Percentiles rank a stretch among this genome's conserved stretches.
phyloP scores from a whole-genome alignment of 2,329 filamentous ascomycete species.

The Venturia nashicola region DNA sequence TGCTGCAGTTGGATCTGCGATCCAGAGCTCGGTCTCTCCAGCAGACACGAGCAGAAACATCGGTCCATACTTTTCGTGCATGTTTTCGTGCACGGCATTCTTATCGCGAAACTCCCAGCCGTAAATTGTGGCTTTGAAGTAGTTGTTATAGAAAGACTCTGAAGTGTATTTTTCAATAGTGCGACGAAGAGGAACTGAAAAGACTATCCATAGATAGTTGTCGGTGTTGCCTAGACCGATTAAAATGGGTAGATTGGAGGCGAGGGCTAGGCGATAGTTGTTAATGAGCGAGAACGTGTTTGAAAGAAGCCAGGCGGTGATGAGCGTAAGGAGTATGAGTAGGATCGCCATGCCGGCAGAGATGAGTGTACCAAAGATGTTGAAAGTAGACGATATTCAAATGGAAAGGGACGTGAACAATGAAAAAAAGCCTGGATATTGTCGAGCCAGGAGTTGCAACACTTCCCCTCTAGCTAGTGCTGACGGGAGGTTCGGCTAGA shows the following conservation, averaged over 20 bases:
- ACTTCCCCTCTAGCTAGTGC: too few relatives aligned
- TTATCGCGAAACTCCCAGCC: conserved; percentile 6
- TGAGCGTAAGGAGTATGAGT: background rate
- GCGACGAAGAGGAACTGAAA: background rate
- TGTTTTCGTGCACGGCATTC: background rate
- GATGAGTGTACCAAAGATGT: background rate
- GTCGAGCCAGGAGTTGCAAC: background rate
- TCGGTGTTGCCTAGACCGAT: background rate
- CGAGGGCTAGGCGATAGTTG: background rate
- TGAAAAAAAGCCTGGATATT: background rate
- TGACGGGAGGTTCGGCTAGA: too few relatives aligned
- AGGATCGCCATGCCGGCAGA: background rate
- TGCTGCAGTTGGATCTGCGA: background rate
- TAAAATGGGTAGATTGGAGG: background rate
- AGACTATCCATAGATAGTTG: background rate
- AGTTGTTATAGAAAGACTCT: background rate
- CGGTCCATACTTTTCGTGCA: background rate
- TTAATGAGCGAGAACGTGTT: background rate
- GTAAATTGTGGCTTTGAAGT: background rate
- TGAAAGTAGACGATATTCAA: too few relatives aligned
- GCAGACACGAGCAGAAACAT: background rate
- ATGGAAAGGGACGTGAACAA: background rate
- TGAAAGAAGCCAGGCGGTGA: background rate
- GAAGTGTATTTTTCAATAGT: background rate
- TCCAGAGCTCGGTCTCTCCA: background rate